Conservation (phyloP, 2,329 filamentous ascomycete genomes). For the Zymoseptoria brevis region DNA sequence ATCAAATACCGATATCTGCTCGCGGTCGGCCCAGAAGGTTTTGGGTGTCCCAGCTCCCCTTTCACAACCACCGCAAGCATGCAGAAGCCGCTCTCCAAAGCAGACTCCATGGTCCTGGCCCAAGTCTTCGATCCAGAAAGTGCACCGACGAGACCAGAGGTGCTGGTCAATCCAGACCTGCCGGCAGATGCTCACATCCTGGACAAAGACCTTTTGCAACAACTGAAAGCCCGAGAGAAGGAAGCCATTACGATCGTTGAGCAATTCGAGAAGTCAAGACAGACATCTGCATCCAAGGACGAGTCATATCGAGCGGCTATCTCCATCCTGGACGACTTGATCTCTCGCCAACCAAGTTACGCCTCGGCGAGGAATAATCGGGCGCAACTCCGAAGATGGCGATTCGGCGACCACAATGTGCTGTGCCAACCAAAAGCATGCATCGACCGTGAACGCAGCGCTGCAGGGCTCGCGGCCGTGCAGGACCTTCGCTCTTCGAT, state of each 20-base stretch:
- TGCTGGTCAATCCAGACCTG: constrained; percentile 19
- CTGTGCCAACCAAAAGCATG: constrained; percentile 10
- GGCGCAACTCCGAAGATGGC: constrained; percentile 47
- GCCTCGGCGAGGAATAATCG: constrained; percentile 68
- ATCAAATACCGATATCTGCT: neutral
- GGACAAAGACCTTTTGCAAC: constrained; percentile 8
- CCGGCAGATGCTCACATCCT: constrained; percentile 20
- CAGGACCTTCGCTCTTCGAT: constrained; percentile 44
- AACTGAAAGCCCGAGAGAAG: constrained; percentile 18
- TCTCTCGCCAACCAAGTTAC: constrained; percentile 54
- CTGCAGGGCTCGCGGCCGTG: constrained; percentile 18
- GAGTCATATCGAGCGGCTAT: constrained; percentile 18
- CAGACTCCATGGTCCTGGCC: constrained; percentile 42
- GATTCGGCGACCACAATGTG: constrained; percentile 46
- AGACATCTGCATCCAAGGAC: constrained; percentile 9
- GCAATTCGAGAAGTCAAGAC: constrained; percentile 10
- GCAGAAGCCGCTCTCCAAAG: constrained; percentile 15
- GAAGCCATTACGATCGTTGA: constrained; percentile 24
- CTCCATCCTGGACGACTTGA: constrained; percentile 46
- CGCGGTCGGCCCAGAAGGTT: neutral
- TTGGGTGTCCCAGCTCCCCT: neutral
- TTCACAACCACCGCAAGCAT: constrained; percentile 1
- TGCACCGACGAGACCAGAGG: constrained; percentile 17
- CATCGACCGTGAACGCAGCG: neutral
- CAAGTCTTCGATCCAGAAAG: constrained; percentile 27